phyloP scores from a whole-genome alignment of 2,329 filamentous ascomycete species.

The Alternaria arbusti region DNA sequence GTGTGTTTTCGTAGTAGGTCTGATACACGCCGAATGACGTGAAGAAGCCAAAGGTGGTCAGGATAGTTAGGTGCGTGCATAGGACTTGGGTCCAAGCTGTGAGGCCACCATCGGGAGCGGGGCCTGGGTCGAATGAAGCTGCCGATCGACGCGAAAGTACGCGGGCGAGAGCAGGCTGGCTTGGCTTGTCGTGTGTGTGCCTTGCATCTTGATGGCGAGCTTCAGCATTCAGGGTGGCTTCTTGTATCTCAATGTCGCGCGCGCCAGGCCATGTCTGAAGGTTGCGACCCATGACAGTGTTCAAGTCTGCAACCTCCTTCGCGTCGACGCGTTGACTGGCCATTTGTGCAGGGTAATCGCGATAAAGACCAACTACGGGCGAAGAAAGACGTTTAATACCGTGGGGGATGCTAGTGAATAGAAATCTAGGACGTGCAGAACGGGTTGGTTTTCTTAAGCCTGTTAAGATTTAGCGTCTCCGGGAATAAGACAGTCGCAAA shows the following conservation, averaged over 20 bases:
- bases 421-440: neutral
- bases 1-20: constrained; percentile 57
- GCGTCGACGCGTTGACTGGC: neutral
- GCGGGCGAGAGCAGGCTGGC: constrained; percentile 16
- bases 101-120: constrained; percentile 56
- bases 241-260: constrained; percentile 24
- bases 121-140: constrained; percentile 35
- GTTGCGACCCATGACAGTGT: constrained; percentile 5
- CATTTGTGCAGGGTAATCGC: neutral
- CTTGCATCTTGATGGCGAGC: neutral
- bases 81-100: constrained; percentile 63
- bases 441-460: neutral
- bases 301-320: neutral
- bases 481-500: neutral
- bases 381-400: neutral
- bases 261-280: constrained; percentile 20
- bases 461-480: neutral
- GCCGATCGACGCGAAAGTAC: constrained; percentile 32
- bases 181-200: neutral
- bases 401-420: neutral
- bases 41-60: constrained; percentile 63
- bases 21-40: constrained; percentile 65
- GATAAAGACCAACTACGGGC: neutral
- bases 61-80: constrained; percentile 59
- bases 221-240: constrained; percentile 9